Evolutionary conservation across 2,329 filamentous ascomycete genomes (phyloP).

Genomic region (Fusarium siculi): DNA sequence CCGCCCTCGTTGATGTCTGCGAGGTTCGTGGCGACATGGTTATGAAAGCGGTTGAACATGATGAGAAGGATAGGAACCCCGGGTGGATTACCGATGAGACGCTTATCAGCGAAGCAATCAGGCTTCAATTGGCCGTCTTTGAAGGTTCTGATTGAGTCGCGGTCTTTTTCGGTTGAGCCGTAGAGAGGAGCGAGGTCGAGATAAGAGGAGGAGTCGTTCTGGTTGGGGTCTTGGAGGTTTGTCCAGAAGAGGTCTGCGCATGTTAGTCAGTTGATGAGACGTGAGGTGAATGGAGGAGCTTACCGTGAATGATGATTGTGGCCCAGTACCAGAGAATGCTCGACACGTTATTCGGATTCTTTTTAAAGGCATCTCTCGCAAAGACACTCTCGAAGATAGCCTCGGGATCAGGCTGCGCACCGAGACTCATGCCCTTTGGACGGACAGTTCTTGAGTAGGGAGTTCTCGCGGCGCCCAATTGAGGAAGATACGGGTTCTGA

Average conservation of each 20-base stretch:
- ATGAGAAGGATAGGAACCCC: slow-evolving; percentile 77
- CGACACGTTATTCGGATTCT: slow-evolving; percentile 77
- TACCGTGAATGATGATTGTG: slow-evolving; percentile 77
- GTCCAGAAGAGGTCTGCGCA: slow-evolving; percentile 74
- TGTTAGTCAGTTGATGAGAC: not conserved
- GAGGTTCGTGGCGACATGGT: slow-evolving; percentile 82
- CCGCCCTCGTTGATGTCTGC: slow-evolving; percentile 87
- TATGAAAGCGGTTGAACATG: slow-evolving; percentile 89
- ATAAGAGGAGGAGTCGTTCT: slow-evolving; percentile 76
- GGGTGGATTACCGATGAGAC: slow-evolving; percentile 76
- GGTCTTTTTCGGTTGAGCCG: slow-evolving; percentile 73
- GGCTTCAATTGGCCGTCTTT: slow-evolving; percentile 77
- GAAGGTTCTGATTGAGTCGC: slow-evolving; percentile 75
- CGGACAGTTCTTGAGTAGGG: slow-evolving; percentile 73
- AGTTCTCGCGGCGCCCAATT: slow-evolving; percentile 73
- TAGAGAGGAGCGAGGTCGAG: slow-evolving; percentile 78
- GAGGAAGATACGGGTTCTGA: slow-evolving; percentile 72
- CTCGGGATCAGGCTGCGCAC: slow-evolving; percentile 73
- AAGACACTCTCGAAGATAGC: slow-evolving; percentile 72
- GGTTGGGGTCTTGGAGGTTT: slow-evolving; percentile 67
- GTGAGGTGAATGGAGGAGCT: rapidly evolving
- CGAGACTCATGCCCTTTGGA: slow-evolving; percentile 67
- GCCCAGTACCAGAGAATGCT: slow-evolving; percentile 79
- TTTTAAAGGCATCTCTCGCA: slow-evolving; percentile 60
- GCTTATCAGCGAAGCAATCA: slow-evolving; percentile 77